These are phyloP conservation scores for Tolypocladium nubicola DNA, from an alignment of 2,329 filamentous ascomycete species.

Conservation along the genomic window DNA sequence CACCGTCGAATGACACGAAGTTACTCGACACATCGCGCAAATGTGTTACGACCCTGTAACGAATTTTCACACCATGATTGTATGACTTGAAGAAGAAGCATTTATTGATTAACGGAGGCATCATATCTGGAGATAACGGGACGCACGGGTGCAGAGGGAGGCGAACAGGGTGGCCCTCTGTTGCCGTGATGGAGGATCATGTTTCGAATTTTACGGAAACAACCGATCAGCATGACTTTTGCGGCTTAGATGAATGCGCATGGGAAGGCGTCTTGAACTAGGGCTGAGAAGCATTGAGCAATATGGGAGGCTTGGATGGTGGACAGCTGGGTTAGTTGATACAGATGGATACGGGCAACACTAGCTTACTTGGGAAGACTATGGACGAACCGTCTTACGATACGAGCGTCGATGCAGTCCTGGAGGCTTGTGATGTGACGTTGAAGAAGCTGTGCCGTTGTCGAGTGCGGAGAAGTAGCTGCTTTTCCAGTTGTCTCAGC, in stretches of 20 bases:
- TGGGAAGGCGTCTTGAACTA: constrained; percentile 8
- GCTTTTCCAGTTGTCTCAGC: no score
- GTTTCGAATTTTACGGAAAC: constrained; percentile 14
- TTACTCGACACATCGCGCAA: constrained; percentile 18
- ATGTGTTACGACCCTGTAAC: constrained; percentile 24
- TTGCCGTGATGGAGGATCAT: constrained; percentile 9
- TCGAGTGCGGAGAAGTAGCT: no score
- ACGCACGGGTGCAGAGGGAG: neutral
- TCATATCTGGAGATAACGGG: neutral
- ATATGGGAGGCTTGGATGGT: constrained; percentile 6
- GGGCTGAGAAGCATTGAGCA: constrained; percentile 5
- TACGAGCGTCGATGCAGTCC: neutral
- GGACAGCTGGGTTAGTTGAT: neutral
- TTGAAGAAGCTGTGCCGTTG: neutral
- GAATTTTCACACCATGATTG: constrained; percentile 13
- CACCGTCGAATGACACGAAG: constrained; percentile 21
- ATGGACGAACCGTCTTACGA: neutral
- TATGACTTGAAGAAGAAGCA: constrained; percentile 30
- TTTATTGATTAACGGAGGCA: constrained; percentile 11
- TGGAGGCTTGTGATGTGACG: neutral
- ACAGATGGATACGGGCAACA: neutral
- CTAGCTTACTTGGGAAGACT: neutral
- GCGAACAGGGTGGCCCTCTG: neutral
- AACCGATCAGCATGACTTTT: constrained; percentile 7
- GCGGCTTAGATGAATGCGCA: constrained; percentile 10